Evolutionary conservation across 2,329 filamentous ascomycete species (phyloP).

Genomic region (Sporothrix mexicana): DNA sequence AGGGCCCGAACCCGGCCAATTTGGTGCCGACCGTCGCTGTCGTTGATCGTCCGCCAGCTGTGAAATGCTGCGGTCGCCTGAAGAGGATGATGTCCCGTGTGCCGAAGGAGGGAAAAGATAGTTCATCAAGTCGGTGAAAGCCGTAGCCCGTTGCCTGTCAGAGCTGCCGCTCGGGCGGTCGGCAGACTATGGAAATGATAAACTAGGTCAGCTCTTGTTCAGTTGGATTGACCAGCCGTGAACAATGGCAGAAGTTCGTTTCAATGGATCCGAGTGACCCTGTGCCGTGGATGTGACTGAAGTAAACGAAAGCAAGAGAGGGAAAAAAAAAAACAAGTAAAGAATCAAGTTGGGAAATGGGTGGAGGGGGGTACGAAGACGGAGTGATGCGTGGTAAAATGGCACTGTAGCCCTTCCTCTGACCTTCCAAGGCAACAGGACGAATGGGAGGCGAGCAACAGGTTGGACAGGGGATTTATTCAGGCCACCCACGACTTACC

Average conservation of each 20-base stretch:
- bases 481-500: conserved; percentile 25
- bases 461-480: conserved; percentile 6
- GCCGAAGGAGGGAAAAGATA: conserved; percentile 2
- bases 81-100: background rate
- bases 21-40: background rate
- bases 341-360: background rate
- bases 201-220: background rate
- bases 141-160: conserved; percentile 21
- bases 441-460: conserved; percentile 16
- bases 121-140: conserved; percentile 17
- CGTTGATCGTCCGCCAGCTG: conserved; percentile 39
- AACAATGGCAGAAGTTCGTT: background rate
- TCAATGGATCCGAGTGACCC: background rate
- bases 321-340: background rate
- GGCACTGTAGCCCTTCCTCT: conserved; percentile 20
- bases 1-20: conserved; percentile 32
- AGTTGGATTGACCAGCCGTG: background rate
- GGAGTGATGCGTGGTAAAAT: conserved; percentile 13
- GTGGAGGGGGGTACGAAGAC: background rate
- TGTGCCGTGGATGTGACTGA: background rate
- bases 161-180: conserved; percentile 22
- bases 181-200: conserved; percentile 29
- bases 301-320: background rate
- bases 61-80: background rate
- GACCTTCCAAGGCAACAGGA: background rate